Conservation (phyloP, 257 asterid genomes). For the Henckelia pumila region DNA sequence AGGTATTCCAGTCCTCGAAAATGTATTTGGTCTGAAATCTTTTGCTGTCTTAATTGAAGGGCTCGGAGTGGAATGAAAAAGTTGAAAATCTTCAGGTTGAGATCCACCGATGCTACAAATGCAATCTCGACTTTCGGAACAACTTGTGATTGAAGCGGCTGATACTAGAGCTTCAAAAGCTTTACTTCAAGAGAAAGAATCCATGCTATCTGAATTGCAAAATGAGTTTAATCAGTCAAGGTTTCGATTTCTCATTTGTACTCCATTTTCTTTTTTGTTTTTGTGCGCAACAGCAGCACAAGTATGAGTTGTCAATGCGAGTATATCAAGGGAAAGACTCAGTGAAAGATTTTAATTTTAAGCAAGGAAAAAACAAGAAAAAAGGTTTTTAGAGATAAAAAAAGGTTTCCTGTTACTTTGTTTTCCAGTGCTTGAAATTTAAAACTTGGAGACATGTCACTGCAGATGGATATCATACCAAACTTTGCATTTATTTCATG, state of each 20-base stretch:
- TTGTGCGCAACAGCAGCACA: too few species aligned
- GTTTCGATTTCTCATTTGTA: slow-evolving; percentile 30
- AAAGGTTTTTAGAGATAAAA: too few species aligned
- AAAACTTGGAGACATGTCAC: too few species aligned
- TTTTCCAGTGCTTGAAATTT: too few species aligned
- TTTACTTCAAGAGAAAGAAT: slow-evolving; percentile 72
- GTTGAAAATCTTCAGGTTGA: slow-evolving; percentile 86
- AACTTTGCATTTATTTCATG: too few species aligned
- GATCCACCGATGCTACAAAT: slow-evolving; percentile 94
- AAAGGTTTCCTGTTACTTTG: too few species aligned
- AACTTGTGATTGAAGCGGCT: slow-evolving; percentile 97
- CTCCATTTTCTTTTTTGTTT: too few species aligned
- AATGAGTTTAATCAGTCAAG: slow-evolving; percentile 70
- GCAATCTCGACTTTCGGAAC: slow-evolving; percentile 90
- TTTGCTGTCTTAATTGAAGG: slow-evolving; percentile 32
- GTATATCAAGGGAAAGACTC: too few species aligned
- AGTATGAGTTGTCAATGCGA: too few species aligned
- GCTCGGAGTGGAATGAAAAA: slow-evolving; percentile 97
- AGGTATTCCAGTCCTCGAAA: background rate
- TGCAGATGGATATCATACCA: too few species aligned
- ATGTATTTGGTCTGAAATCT: background rate
- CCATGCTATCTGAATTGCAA: slow-evolving; percentile 56
- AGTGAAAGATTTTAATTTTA: too few species aligned
- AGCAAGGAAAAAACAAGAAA: too few species aligned
- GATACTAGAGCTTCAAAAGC: slow-evolving; percentile 79